Conservation (phyloP, 495 filamentous ascomycete species). For the Aspergillus haitiensis region DNA sequence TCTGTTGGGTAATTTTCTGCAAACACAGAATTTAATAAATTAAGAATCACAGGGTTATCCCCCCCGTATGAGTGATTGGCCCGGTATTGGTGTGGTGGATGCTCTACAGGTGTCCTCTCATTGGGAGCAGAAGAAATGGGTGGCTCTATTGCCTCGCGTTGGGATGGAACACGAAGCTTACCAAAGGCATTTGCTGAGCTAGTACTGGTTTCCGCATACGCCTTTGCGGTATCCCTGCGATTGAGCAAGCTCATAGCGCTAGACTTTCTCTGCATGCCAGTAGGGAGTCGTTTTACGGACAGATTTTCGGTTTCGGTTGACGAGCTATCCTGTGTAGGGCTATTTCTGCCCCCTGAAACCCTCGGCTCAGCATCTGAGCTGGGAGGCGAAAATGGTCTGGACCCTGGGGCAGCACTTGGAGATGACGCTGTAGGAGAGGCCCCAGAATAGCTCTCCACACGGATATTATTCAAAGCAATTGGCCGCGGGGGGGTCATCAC, state of each 20-base stretch:
- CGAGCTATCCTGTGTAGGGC: slow-evolving; percentile 37
- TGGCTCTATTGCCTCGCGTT: slow-evolving; percentile 35
- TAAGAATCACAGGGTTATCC: slow-evolving; percentile 82
- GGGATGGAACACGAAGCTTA: slow-evolving; percentile 72
- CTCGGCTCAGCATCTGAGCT: slow-evolving; percentile 36
- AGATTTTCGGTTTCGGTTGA: slow-evolving; percentile 42
- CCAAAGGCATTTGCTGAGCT: slow-evolving; percentile 81
- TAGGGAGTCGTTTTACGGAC: slow-evolving; percentile 27
- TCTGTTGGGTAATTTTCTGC: slow-evolving; percentile 88
- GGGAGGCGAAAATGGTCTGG: slow-evolving; percentile 43
- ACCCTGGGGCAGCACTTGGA: slow-evolving; percentile 38
- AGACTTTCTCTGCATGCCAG: slow-evolving; percentile 57
- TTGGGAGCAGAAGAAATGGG: slow-evolving; percentile 34
- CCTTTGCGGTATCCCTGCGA: slow-evolving; percentile 74
- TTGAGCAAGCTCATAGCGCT: slow-evolving; percentile 85
- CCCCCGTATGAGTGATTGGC: slow-evolving; percentile 76
- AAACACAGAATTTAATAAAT: slow-evolving; percentile 84
- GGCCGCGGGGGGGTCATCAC: slow-evolving; percentile 29
- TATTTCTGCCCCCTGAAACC: slow-evolving; percentile 28
- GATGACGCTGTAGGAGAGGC: slow-evolving; percentile 44
- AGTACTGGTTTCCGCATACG: slow-evolving; percentile 78
- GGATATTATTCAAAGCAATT: slow-evolving; percentile 28
- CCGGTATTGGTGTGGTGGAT: slow-evolving; percentile 35
- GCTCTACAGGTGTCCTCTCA: slow-evolving; percentile 30
- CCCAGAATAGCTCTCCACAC: slow-evolving; percentile 31